These are phyloP conservation scores for Arabidopsis thaliana DNA, from an alignment of 345 rosid genomes.

Conservation along the genomic window DNA sequence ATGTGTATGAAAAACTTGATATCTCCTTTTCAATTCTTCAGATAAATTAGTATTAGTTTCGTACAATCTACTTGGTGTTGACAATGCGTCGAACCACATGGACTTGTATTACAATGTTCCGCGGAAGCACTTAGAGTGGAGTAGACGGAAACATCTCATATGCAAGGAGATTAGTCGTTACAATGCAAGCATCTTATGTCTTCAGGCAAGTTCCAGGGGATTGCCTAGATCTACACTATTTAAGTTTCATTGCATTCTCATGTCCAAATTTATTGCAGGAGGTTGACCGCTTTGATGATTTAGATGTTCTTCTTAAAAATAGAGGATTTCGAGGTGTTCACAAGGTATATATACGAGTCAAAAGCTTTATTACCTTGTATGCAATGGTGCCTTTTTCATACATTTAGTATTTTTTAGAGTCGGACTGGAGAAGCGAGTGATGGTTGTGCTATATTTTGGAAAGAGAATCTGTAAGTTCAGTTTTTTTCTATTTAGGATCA, in stretches of 20 bases:
- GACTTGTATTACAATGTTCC: slow-evolving; percentile 59
- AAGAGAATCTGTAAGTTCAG: slow-evolving; percentile 60
- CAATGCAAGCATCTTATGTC: slow-evolving; percentile 67
- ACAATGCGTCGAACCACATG: slow-evolving; percentile 69
- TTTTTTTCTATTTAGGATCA: not conserved
- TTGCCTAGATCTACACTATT: slow-evolving; percentile 13
- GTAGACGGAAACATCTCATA: slow-evolving; percentile 64
- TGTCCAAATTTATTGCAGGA: slow-evolving; percentile 52
- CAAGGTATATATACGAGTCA: slow-evolving; percentile 57
- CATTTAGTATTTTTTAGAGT: slow-evolving; percentile 49
- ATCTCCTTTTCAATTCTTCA: slow-evolving; percentile 35
- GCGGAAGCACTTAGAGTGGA: slow-evolving; percentile 60
- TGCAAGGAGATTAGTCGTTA: slow-evolving; percentile 62
- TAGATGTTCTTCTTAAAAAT: slow-evolving; percentile 54
- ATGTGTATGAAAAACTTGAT: not conserved
- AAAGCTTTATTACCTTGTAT: not conserved
- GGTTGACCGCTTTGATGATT: slow-evolving; percentile 70
- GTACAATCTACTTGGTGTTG: slow-evolving; percentile 74
- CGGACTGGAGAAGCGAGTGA: slow-evolving; percentile 88
- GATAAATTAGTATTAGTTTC: slow-evolving; percentile 71
- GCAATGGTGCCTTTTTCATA: not conserved
- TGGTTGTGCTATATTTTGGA: slow-evolving; percentile 94
- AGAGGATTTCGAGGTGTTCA: slow-evolving; percentile 77
- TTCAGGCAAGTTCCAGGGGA: slow-evolving; percentile 61
- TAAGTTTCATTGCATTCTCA: slow-evolving; percentile 13